Evolutionary conservation across 768 basidiomycete species (phyloP).

Genomic region (Serendipita vermifera): DNA sequence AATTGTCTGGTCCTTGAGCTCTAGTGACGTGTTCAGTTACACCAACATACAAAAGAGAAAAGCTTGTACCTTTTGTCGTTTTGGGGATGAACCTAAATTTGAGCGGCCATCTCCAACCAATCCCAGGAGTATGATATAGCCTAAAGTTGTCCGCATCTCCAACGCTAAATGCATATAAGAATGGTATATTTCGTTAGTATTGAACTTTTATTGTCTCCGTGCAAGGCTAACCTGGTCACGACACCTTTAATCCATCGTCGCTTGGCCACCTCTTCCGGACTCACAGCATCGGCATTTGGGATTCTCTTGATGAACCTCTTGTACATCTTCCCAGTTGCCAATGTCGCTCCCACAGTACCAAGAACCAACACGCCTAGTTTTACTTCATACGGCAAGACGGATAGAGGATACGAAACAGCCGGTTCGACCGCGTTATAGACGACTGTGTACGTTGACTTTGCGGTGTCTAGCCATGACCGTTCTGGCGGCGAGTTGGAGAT

Average conservation of each 20-base stretch:
- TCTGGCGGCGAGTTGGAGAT: no score
- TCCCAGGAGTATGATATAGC: constrained; percentile 69
- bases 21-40: constrained; percentile 26
- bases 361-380: constrained; percentile 13
- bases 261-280: constrained; percentile 42
- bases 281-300: constrained; percentile 33
- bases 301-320: constrained; percentile 20
- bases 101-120: constrained; percentile 63
- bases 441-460: background rate
- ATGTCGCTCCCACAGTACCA: constrained; percentile 17
- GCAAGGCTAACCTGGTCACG: constrained; percentile 51
- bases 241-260: constrained; percentile 63
- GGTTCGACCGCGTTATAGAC: background rate
- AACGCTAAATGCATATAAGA: constrained; percentile 35
- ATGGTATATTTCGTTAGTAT: background rate
- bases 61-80: constrained; percentile 36
- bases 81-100: constrained; percentile 55
- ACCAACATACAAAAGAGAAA: background rate
- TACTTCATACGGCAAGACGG: background rate
- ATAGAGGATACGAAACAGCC: background rate
- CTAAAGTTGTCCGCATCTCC: constrained; percentile 83
- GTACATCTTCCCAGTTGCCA: constrained; percentile 15
- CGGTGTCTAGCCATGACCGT: background rate
- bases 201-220: constrained; percentile 8
- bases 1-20: constrained; percentile 66